Conservation (phyloP, 768 basidiomycete genomes). For the Trametes cingulata region DNA sequence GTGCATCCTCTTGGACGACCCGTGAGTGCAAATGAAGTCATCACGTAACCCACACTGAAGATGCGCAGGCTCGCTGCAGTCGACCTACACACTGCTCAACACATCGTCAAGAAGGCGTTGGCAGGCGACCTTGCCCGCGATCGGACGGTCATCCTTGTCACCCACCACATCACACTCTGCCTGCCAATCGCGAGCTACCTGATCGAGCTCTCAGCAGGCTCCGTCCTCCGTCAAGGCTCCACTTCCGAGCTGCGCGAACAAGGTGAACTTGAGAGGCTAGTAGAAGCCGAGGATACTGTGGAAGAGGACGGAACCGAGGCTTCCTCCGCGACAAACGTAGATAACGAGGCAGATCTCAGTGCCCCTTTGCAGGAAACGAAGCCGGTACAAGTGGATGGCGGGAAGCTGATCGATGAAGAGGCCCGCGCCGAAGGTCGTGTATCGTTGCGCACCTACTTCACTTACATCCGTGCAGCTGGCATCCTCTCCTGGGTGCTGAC, state of each 20-base stretch:
- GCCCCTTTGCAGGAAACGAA: background rate
- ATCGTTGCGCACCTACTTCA: slow-evolving; percentile 56
- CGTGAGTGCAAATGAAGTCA: slow-evolving; percentile 43
- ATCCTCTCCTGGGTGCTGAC: slow-evolving; percentile 55
- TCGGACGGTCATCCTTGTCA: slow-evolving; percentile 80
- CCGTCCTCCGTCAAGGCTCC: slow-evolving; percentile 50
- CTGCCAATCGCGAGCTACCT: slow-evolving; percentile 68
- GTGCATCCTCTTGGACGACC: slow-evolving; percentile 70
- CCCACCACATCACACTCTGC: slow-evolving; percentile 78
- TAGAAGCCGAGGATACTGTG: slow-evolving; percentile 36
- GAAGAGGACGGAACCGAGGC: slow-evolving; percentile 18
- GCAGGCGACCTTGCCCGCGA: slow-evolving; percentile 58
- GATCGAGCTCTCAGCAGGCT: slow-evolving; percentile 57
- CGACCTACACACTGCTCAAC: slow-evolving; percentile 76
- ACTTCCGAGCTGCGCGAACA: slow-evolving; percentile 47
- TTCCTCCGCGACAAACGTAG: slow-evolving; percentile 19
- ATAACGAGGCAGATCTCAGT: slow-evolving; percentile 39
- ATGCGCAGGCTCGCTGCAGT: slow-evolving; percentile 59
- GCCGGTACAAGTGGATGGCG: slow-evolving; percentile 33
- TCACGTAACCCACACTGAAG: slow-evolving; percentile 16
- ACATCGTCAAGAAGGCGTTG: slow-evolving; percentile 66
- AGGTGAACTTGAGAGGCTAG: slow-evolving; percentile 46
- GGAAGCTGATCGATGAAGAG: slow-evolving; percentile 62
- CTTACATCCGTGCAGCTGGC: slow-evolving; percentile 65
- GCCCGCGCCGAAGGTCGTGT: slow-evolving; percentile 67